Conservation (phyloP, 2,329 filamentous ascomycete species). For the Botrytis porri region DNA sequence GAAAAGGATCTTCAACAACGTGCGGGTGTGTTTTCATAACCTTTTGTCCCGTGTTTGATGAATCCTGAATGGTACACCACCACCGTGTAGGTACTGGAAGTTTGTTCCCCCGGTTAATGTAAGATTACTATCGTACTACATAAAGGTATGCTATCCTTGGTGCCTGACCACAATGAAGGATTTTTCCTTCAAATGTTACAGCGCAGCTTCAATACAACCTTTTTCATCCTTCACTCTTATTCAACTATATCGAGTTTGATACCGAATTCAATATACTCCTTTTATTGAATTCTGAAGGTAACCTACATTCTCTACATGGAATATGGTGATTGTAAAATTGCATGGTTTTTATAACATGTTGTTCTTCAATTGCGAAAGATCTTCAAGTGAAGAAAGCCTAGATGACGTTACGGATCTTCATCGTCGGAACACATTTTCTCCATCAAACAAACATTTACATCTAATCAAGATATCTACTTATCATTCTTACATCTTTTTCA, state of each 20-base stretch:
- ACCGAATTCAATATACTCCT: neutral
- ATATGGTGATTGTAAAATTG: neutral
- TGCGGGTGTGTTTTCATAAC: neutral
- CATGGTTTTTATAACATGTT: neutral
- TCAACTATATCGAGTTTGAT: neutral
- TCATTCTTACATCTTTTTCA: slow-evolving; percentile 7
- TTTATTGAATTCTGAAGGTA: neutral
- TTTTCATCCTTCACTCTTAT: neutral
- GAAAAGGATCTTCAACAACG: neutral
- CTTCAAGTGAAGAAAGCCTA: slow-evolving; percentile 6
- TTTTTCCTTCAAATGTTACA: neutral
- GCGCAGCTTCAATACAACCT: slow-evolving; percentile 7
- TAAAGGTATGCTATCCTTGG: neutral
- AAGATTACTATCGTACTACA: neutral
- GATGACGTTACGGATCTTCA: neutral
- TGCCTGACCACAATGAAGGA: neutral
- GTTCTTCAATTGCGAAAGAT: neutral
- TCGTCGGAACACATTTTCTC: neutral
- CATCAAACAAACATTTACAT: neutral
- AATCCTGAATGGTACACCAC: neutral
- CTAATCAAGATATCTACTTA: neutral
- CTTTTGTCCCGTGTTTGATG: neutral
- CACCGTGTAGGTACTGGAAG: neutral
- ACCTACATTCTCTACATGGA: neutral
- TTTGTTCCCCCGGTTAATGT: neutral